These are phyloP conservation scores for Cryptococcus sp. DNA, from an alignment of 1,284 basidiomycete genomes.

Conservation along the genomic window DNA sequence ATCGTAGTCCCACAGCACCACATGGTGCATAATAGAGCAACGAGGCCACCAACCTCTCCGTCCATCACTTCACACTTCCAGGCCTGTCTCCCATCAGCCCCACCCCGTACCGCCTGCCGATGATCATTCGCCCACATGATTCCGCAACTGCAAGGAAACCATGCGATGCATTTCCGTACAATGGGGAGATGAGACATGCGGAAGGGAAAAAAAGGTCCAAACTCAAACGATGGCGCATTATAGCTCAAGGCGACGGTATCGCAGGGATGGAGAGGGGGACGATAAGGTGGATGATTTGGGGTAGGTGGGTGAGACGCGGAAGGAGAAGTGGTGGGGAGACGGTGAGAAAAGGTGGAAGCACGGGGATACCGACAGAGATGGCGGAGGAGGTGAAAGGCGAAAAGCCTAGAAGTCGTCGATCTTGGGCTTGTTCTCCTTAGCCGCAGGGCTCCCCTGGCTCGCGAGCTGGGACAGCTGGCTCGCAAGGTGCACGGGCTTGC, in stretches of 20 bases:
- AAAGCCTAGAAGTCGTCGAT: slow-evolving; percentile 27
- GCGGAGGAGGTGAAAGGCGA: not conserved
- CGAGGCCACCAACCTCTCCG: no score
- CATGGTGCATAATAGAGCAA: no score
- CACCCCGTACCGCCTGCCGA: no score
- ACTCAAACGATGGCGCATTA: not conserved
- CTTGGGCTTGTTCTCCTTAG: slow-evolving; percentile 24
- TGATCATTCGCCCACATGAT: no score
- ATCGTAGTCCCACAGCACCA: no score
- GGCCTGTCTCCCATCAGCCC: no score
- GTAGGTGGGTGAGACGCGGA: not conserved
- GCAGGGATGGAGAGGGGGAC: not conserved
- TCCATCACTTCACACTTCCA: no score
- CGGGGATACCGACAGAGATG: not conserved
- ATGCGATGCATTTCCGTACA: slow-evolving; percentile 6
- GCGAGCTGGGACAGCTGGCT: slow-evolving; percentile 43
- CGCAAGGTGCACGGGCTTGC: slow-evolving; percentile 37
- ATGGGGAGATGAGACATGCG: slow-evolving; percentile 1
- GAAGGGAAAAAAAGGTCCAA: slow-evolving; percentile 3
- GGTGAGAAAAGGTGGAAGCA: not conserved
- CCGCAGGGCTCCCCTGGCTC: slow-evolving; percentile 18
- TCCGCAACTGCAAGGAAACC: not conserved
- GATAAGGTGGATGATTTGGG: not conserved
- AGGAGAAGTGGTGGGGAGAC: not conserved
- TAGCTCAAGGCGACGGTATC: not conserved